These are phyloP conservation scores for Fusarium succisae DNA, from an alignment of 2,329 filamentous ascomycete species.

Conservation along the genomic window DNA sequence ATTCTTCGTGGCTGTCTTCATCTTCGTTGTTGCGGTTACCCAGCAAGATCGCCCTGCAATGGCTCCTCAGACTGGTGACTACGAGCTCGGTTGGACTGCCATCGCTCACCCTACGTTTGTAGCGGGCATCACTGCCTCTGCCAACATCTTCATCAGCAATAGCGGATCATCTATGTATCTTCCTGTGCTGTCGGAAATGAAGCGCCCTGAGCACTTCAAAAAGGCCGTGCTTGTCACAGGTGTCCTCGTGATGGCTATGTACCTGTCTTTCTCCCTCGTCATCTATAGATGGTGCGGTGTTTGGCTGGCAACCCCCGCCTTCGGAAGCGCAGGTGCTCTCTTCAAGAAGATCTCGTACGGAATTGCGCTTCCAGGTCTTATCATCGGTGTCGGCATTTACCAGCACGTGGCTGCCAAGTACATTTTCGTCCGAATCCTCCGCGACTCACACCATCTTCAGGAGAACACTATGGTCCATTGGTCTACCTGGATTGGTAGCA, in stretches of 20 bases:
- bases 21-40: not conserved
- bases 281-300: constrained; percentile 2
- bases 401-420: not conserved
- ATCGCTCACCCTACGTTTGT: not conserved
- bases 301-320: not conserved
- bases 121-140: not conserved
- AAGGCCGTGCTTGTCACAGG: not conserved
- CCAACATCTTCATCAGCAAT: constrained; percentile 56
- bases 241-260: not conserved
- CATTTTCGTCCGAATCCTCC: not conserved
- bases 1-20: not conserved
- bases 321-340: not conserved
- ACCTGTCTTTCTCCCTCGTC: not conserved
- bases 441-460: not conserved
- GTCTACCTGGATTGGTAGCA: not conserved
- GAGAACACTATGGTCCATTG: not conserved
- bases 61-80: not conserved
- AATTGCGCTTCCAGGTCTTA: not conserved
- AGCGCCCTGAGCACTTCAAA: not conserved
- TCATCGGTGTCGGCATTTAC: not conserved
- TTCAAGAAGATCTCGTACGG: constrained; percentile 1
- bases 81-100: not conserved
- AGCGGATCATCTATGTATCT: constrained; percentile 50
- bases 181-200: constrained; percentile 66
- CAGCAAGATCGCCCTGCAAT: not conserved